phyloP scores from a whole-genome alignment of 2,329 filamentous ascomycete species.

The Pyricularia sp. region DNA sequence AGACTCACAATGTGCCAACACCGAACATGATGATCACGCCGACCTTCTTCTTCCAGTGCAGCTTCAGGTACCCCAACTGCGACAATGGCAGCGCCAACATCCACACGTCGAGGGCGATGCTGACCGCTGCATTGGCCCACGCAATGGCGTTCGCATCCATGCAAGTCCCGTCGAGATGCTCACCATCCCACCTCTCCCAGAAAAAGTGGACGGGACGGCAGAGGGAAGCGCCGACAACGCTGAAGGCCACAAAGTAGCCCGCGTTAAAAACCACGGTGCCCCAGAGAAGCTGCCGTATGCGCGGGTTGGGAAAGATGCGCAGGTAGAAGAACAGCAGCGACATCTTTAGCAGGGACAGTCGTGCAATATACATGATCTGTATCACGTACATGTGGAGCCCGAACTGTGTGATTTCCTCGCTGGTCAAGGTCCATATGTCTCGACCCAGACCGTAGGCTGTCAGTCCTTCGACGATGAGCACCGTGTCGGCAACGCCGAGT shows the following conservation, averaged over 20 bases:
- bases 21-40: conserved; percentile 34
- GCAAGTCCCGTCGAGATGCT: conserved; percentile 32
- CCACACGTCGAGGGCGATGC: conserved; percentile 30
- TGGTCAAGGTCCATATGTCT: conserved; percentile 39
- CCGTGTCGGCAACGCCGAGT: conserved; percentile 17
- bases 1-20: conserved; percentile 25
- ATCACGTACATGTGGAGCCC: conserved; percentile 31
- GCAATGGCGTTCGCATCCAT: conserved; percentile 33
- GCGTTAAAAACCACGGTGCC: conserved; percentile 20
- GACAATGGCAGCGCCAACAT: conserved; percentile 32
- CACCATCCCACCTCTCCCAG: conserved; percentile 41
- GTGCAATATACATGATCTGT: conserved; percentile 32
- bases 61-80: conserved; percentile 25
- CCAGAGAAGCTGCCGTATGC: conserved; percentile 19
- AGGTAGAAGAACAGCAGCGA: conserved; percentile 44
- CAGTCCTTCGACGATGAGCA: conserved; percentile 21
- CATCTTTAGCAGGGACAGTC: conserved; percentile 37
- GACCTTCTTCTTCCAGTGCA: conserved; percentile 35
- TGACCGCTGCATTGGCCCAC: conserved; percentile 37
- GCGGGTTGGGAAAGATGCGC: conserved; percentile 35
- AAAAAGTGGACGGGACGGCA: conserved; percentile 37
- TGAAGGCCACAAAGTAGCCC: conserved; percentile 20
- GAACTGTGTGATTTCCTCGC: conserved; percentile 31
- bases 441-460: conserved; percentile 33
- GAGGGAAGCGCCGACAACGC: conserved; percentile 25